Evolutionary conservation across 345 rosid species (phyloP).

Genomic region (Bruguiera gymnorhiza): DNA sequence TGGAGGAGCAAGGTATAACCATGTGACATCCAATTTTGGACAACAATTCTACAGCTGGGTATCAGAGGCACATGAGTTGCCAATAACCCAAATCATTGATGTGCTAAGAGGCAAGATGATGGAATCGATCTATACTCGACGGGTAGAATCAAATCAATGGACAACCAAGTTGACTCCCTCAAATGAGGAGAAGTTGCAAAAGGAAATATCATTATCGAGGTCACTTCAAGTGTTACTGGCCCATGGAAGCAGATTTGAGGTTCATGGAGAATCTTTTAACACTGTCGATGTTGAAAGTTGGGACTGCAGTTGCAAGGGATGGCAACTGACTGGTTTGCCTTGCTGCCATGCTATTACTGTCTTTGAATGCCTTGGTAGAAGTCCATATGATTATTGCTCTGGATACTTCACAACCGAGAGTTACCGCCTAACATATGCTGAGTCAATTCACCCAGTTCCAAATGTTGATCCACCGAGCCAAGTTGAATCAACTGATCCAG

Average conservation of each 20-base stretch:
- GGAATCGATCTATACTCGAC: conserved; percentile 67
- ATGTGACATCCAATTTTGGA: conserved; percentile 70
- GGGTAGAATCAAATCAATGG: conserved; percentile 74
- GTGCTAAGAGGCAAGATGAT: conserved; percentile 74
- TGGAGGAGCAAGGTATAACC: conserved; percentile 77
- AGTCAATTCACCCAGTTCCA: conserved; percentile 64
- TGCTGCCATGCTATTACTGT: conserved; percentile 89
- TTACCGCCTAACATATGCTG: conserved; percentile 17
- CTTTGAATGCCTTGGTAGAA: conserved; percentile 50
- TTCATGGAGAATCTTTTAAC: conserved; percentile 59
- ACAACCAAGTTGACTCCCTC: conserved; percentile 62
- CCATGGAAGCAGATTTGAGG: conserved; percentile 58
- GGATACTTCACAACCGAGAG: conserved; percentile 23
- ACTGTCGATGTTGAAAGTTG: conserved; percentile 63
- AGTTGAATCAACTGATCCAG: conserved; percentile 37
- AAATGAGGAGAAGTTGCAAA: conserved; percentile 72
- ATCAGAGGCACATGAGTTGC: conserved; percentile 79
- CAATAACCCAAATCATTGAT: conserved; percentile 87
- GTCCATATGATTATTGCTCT: conserved; percentile 76
- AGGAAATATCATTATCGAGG: conserved; percentile 46
- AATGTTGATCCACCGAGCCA: conserved; percentile 55
- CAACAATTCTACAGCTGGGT: conserved; percentile 86
- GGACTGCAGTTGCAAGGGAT: conserved; percentile 79
- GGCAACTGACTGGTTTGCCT: conserved; percentile 77
- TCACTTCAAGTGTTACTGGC: conserved; percentile 54